These are phyloP conservation scores for Ogataea hybrid DNA, from an alignment of 1,139 yeast species.

Conservation along the genomic window DNA sequence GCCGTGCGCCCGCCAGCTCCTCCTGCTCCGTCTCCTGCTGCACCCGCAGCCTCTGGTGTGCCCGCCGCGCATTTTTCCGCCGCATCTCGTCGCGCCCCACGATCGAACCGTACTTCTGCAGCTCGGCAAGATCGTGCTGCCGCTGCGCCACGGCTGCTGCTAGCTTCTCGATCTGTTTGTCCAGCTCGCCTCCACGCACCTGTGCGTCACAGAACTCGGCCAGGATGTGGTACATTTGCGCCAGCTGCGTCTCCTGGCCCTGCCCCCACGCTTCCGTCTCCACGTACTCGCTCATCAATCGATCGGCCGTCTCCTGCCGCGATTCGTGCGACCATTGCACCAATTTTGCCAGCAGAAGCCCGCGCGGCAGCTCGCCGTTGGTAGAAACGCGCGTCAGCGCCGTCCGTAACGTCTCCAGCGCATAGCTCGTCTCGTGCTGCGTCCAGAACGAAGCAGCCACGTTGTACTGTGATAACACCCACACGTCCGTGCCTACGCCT, in stretches of 20 bases:
- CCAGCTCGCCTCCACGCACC: too few species aligned
- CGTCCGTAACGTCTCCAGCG: slow-evolving; percentile 49
- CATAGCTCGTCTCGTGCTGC: slow-evolving; percentile 47
- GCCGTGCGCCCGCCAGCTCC: too few species aligned
- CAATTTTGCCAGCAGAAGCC: slow-evolving; percentile 39
- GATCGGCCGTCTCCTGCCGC: slow-evolving; percentile 61
- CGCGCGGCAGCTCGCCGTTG: slow-evolving; percentile 1
- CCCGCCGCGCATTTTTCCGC: too few species aligned
- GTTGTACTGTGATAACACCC: slow-evolving; percentile 42
- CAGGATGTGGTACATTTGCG: slow-evolving; percentile 53
- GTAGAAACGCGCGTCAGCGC: neutral
- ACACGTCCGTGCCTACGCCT: slow-evolving; percentile 15
- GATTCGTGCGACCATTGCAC: slow-evolving; percentile 74
- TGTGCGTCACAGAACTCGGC: slow-evolving; percentile 80
- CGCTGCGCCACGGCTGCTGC: too few species aligned
- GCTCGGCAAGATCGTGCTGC: too few species aligned
- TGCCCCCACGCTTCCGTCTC: slow-evolving; percentile 34
- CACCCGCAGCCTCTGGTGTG: too few species aligned
- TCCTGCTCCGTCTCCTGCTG: too few species aligned
- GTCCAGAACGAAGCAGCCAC: slow-evolving; percentile 59
- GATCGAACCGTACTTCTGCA: too few species aligned
- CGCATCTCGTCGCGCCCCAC: too few species aligned
- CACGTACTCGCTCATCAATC: slow-evolving; percentile 57
- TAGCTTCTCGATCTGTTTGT: too few species aligned
- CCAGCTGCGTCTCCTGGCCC: slow-evolving; percentile 24